Evolutionary conservation across 192 early-diverging fungal species (phyloP).

Genomic region (Coemansia sp.): DNA sequence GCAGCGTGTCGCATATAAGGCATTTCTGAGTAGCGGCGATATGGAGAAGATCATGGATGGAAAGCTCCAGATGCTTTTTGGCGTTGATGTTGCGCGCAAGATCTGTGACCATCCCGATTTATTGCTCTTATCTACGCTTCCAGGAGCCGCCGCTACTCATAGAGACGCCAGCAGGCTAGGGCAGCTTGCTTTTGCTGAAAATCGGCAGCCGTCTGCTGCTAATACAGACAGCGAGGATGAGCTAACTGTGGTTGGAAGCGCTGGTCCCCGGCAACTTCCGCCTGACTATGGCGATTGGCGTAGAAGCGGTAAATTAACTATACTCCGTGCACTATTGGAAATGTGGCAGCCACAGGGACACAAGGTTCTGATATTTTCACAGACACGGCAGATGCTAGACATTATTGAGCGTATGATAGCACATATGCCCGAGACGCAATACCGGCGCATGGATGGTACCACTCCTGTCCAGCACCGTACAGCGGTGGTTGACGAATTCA

Average conservation of each 20-base stretch:
- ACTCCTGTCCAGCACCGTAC: conserved; percentile 88
- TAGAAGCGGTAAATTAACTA: conserved; percentile 83
- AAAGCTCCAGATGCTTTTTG: conserved; percentile 77
- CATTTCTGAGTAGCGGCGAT: conserved; percentile 71
- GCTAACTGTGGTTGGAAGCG: neutral
- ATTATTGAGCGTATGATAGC: conserved; percentile 80
- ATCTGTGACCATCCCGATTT: conserved; percentile 96
- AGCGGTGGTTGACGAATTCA: conserved; percentile 87
- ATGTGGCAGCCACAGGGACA: conserved; percentile 88
- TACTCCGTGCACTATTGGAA: conserved; percentile 77
- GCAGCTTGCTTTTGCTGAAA: neutral
- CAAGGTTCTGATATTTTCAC: conserved; percentile 87
- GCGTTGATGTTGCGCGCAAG: conserved; percentile 91
- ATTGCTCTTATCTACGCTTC: conserved; percentile 37
- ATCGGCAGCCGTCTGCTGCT: neutral
- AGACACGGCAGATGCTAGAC: conserved; percentile 93
- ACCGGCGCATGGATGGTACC: conserved; percentile 92
- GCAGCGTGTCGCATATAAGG: conserved; percentile 72
- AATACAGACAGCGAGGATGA: conserved; percentile 22
- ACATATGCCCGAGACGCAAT: conserved; percentile 56
- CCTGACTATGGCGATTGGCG: conserved; percentile 45
- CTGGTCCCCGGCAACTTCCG: conserved; percentile 12
- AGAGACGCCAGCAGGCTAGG: conserved; percentile 17
- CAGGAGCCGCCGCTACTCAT: conserved; percentile 23
- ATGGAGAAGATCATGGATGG: conserved; percentile 77